Evolutionary conservation across 805 yeast genomes (phyloP), one percentile per base, ranked within the genome.

Genomic region (Sugiyamaella marilandica): DNA sequence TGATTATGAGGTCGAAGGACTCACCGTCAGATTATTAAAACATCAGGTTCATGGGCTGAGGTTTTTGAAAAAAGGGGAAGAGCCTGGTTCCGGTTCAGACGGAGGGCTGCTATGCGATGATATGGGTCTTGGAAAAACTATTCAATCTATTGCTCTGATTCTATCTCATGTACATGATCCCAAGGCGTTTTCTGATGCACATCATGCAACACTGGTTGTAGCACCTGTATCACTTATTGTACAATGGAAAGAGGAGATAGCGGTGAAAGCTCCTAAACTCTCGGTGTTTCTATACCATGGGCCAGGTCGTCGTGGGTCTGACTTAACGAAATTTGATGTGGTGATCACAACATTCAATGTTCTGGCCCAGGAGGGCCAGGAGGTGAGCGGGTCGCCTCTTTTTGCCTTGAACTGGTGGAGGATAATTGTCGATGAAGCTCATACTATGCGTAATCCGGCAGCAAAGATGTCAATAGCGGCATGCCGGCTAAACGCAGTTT

Each of bases 101-200:
- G 37, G 47, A 31, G 87, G 86, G 2, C 49, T 82, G n/a, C 70
- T 87, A 37, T 87, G 94, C 62, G 96, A 87, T 65, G 95, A 86
- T 68, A 88, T 88, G 96, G 96, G 96, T 14, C 72, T 88, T 13
- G 96, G 96, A 49, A 88, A 88, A 62, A 88, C 96, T 0, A 80
- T 88, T 46, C 96, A 88, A 68, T 80, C 87, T 11, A 71, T 82
- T 41, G 85, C 94, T 0, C 70, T 88, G 41, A 79, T 86, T 51
- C 62, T 84, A 51, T 72, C 80, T 33, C 61, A 61, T 24, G 60
- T 55, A 24, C 56, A 35, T 4, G 39, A 26, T 16, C 45, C 32
- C 29, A 18, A 31, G 14, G 18, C 43, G n/a, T 2, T 45, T 41
- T 13, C 10, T 24, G 26, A 13, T 10, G 33, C 24, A 24, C 13